phyloP scores from a whole-genome alignment of 2,329 filamentous ascomycete species.

The Zymoseptoria tritici region DNA sequence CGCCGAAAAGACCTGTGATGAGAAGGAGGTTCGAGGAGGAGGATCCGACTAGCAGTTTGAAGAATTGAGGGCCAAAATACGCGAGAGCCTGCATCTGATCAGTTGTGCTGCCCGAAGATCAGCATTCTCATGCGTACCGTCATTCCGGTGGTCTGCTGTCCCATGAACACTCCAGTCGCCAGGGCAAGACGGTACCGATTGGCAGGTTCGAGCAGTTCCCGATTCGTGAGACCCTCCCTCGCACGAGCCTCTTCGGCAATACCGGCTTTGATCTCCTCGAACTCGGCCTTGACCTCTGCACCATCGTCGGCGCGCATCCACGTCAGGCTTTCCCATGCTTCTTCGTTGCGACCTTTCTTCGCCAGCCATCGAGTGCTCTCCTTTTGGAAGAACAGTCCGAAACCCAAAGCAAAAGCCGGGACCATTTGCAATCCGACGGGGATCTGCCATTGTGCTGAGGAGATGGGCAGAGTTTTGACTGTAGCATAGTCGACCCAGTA shows the following conservation, averaged over 20 bases:
- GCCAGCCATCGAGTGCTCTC: slow-evolving; percentile 48
- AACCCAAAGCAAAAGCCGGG: slow-evolving; percentile 41
- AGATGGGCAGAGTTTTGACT: slow-evolving; percentile 28
- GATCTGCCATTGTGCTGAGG: slow-evolving; percentile 48
- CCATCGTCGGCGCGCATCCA: slow-evolving; percentile 46
- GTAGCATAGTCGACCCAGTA: slow-evolving; percentile 50
- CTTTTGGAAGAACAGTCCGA: slow-evolving; percentile 43
- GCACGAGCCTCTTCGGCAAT: slow-evolving; percentile 41
- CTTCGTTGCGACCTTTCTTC: slow-evolving; percentile 38
- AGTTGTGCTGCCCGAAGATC: not conserved
- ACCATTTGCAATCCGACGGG: slow-evolving; percentile 48
- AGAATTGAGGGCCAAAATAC: slow-evolving; percentile 51
- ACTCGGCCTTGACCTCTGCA: slow-evolving; percentile 34
- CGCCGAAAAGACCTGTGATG: slow-evolving; percentile 48
- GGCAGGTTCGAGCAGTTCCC: slow-evolving; percentile 39
- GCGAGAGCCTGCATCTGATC: slow-evolving; percentile 43
- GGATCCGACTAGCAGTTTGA: slow-evolving; percentile 43
- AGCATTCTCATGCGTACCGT: not conserved
- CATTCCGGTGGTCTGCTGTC: slow-evolving; percentile 46
- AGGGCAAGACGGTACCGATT: slow-evolving; percentile 41
- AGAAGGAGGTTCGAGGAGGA: slow-evolving; percentile 42
- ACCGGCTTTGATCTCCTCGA: slow-evolving; percentile 44
- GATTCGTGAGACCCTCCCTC: slow-evolving; percentile 27
- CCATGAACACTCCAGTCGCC: slow-evolving; percentile 44
- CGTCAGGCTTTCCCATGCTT: slow-evolving; percentile 42